Evolutionary conservation across 1,284 basidiomycete species (phyloP), one percentile per base, ranked within the genome.

Genomic region (Cystobasidium sp.): DNA sequence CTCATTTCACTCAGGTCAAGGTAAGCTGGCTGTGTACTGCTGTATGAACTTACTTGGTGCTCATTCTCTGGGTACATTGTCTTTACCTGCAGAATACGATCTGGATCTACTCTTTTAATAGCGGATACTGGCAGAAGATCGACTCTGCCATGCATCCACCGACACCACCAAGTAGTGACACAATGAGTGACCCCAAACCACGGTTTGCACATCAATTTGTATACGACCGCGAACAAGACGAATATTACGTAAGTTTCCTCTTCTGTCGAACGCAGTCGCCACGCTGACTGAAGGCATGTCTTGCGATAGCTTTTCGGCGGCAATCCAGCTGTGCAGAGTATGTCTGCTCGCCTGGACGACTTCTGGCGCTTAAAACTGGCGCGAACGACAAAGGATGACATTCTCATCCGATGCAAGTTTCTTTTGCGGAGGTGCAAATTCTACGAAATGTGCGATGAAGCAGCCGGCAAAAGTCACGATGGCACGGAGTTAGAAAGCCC

Each of bases 351-450:
- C 0, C 69, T 83, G 20, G 77, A 77, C 66, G 82, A 83, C 68
- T 80, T 81, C 46, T 83, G 82, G 82, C 61, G 75, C 24, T 56
- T 83, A 20, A 78, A 70, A 59, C 75, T 83, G 31, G 56, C 12
- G 69, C 78, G 82, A 7, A 79, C 81, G 0, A 78, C 77, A 0
- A 79, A 81, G 1, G 78, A 80, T 18, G 81, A 82, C 65, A 80
- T 82, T 20, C 76, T 82, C 24, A 77, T 80, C 1, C 67, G 76
- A 59, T 78, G 79, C 66, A 82, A 80, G 63, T 83, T 83, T 76
- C 75, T 79, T 0, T 76, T 83, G 1, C 79, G 82, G 9, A 18
- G 7, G 14, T 53, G 24, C 68, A 78, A 78, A 5, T 80, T 79
- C 71, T 69, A 67, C 70, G 79, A 79, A 67, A 75, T 80, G 44